Base-by-base conservation (phyloP, 1,284 basidiomycete species). In the Wolfiporia cocos region DNA sequence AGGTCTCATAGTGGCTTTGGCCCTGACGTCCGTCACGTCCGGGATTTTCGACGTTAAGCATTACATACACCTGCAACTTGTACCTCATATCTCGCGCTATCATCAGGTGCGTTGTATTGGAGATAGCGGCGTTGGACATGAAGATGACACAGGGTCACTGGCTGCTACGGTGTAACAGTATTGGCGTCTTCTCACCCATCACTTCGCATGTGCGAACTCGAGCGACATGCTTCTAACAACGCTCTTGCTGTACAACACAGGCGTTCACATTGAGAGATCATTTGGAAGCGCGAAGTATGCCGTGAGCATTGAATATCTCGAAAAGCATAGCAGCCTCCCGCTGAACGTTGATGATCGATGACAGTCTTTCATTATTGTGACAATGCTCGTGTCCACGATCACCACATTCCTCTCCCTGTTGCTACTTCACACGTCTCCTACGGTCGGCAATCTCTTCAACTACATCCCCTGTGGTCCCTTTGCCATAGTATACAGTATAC, bases 231-330 rank as follows among this genome's bases (percentile, higher is more conserved):
- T 96, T 39, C 59, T 95, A 35, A 79, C 78, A 1, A 79, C 87
- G 49, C 56, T 94, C 19, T 52, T 93, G 12, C 64, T 96, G 2
- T 94, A 85, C 63, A 78, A 81, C 56, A 71, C 81, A 18, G 79
- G 78, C 1, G 64, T 90, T 2, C 75, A 76, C 19, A 73, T 95
- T 33, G 93, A 97, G 58, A 74, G 93, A 42, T 78, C 81, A 30
- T 95, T 93, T 57, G 93, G 93, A 2, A 84, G 81, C 40, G 64
- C 82, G 44, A 96, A 96, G 61, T 96, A 78, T 64, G 87, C 88
- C n/a, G 92, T 92, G 52, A 64, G 87, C 67, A 30, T 28, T 21
- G 37, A 29, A n/a, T n/a, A n/a, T n/a, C n/a, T n/a, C n/a, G n/a
- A n/a, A n/a, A n/a, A n/a, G n/a, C n/a, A n/a, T n/a, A n/a, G n/a